Evolutionary conservation across 768 basidiomycete species (phyloP), one percentile per base, ranked within the genome.

Genomic region (Leucocoprinus sp.): DNA sequence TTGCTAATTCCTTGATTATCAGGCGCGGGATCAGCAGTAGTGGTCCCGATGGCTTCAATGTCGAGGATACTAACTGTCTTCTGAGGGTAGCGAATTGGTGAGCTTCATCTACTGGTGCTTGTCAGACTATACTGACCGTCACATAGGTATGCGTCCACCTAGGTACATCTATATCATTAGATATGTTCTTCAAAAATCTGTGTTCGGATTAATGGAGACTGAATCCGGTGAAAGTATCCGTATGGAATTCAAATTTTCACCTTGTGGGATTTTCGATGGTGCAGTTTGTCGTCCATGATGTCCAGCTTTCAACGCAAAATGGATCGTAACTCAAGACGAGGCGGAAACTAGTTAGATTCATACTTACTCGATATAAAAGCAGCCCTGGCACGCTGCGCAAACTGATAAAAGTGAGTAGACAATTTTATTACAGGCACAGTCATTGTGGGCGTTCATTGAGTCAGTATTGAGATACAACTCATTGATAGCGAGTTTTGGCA

Each of bases 391-490:
- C 11, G 52, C 51, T 12, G 52, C 63, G 36, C 64, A 66, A 21
- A 60, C 62, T 27, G 58, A 57, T 24, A 62, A 41, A 15, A 66
- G 46, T 4, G 63, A 63, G 50, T 63, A 65, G 9, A 59, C 54
- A 39, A 63, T 58, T 6, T 60, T 55, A 45, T 57, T 65, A 46
- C 64, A 66, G 33, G 57, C 50, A 48, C 64, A 66, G 7, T 41
- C 3, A 34, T 57, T 61, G 14, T 48, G 12, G 4, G 41, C 23
- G 36, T 42, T 34, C 14, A 21, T 41, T n/a, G 27, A 17, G 3
- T 39, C 33, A 6, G 54, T 49, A 7, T 49, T 52, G 3, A 23
- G n/a, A 28, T 55, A 55, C 9, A 47, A n/a, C 14, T 51, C 37
- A 19, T 50, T 51, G 19, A 28, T 40, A 17, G 45, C 41, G 9